These are phyloP conservation scores for Diaporthe sp. DNA, from an alignment of 2,329 filamentous ascomycete genomes.

Conservation along the genomic window DNA sequence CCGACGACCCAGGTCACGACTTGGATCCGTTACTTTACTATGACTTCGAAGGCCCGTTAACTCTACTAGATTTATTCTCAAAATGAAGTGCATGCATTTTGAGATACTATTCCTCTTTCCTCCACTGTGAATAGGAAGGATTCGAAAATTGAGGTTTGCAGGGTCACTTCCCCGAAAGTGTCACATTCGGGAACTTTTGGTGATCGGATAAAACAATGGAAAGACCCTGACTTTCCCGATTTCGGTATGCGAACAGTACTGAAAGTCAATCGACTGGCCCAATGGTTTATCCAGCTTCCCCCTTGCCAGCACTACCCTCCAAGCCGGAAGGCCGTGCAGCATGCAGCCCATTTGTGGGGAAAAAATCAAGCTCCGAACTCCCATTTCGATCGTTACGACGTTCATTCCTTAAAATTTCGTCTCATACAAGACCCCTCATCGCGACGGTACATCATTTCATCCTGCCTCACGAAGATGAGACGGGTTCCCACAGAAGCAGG, in stretches of 20 bases:
- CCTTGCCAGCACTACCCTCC: not conserved
- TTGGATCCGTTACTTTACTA: not conserved
- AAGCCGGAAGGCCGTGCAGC: not conserved
- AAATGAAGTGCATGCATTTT: not conserved
- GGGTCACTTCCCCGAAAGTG: not conserved
- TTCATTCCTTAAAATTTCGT: not conserved
- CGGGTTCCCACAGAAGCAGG: conserved; percentile 30
- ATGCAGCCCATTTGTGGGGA: conserved; percentile 11
- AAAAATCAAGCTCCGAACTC: conserved; percentile 9
- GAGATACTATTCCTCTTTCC: not conserved
- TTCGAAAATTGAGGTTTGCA: not conserved
- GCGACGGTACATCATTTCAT: not conserved
- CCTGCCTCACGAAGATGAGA: conserved; percentile 17
- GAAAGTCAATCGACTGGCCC: not conserved
- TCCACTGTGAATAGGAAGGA: not conserved
- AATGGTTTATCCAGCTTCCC: not conserved
- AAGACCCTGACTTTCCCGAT: not conserved
- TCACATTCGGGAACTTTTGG: not conserved
- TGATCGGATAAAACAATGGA: not conserved
- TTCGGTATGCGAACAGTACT: not conserved
- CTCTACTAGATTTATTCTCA: not conserved
- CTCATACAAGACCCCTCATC: not conserved
- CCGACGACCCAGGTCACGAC: not conserved
- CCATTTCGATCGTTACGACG: conserved; percentile 5
- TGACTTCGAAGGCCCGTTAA: not conserved